These are phyloP conservation scores for Cladosporium sp. DNA, from an alignment of 2,329 filamentous ascomycete species.

Conservation along the genomic window DNA sequence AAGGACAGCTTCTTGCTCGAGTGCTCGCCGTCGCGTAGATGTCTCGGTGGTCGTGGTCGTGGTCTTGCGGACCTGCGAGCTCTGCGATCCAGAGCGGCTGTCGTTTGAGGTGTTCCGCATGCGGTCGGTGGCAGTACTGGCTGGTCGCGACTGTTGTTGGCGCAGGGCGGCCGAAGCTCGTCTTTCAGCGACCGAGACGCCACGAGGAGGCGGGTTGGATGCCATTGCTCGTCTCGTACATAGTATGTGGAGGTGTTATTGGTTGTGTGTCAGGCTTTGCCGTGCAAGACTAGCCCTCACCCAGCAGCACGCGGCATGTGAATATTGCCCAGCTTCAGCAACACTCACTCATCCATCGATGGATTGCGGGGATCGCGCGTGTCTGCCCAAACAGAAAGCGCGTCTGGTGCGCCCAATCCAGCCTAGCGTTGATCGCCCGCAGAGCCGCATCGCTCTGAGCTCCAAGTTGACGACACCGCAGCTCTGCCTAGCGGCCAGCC, in stretches of 20 bases:
- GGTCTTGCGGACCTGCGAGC: background rate
- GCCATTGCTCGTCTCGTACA: slow-evolving; percentile 19
- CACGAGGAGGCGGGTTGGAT: slow-evolving; percentile 23
- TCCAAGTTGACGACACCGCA: slow-evolving; percentile 11
- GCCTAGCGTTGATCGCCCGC: background rate
- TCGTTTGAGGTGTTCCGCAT: slow-evolving; percentile 16
- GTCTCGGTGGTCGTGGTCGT: slow-evolving; percentile 11
- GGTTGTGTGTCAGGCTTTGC: too few species aligned
- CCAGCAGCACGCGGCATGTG: background rate
- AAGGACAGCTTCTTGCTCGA: slow-evolving; percentile 11
- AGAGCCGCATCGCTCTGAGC: slow-evolving; percentile 2
- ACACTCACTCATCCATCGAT: background rate
- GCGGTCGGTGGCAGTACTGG: slow-evolving; percentile 17
- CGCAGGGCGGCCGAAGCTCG: slow-evolving; percentile 23
- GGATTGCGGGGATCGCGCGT: slow-evolving; percentile 8
- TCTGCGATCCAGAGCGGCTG: slow-evolving; percentile 9
- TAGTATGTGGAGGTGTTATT: background rate
- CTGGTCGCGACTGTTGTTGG: slow-evolving; percentile 24
- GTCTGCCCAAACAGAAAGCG: slow-evolving; percentile 8
- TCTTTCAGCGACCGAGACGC: slow-evolving; percentile 25
- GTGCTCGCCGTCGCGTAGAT: slow-evolving; percentile 2
- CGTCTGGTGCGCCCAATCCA: background rate
- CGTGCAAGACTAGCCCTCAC: too few species aligned
- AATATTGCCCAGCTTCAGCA: background rate
- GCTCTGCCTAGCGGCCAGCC: slow-evolving; percentile 4